Percentiles rank a stretch among this genome's conserved stretches.
Evolutionary conservation across 352 stramenopile genomes (phyloP).

Genomic region (Phytopythium montanum): DNA sequence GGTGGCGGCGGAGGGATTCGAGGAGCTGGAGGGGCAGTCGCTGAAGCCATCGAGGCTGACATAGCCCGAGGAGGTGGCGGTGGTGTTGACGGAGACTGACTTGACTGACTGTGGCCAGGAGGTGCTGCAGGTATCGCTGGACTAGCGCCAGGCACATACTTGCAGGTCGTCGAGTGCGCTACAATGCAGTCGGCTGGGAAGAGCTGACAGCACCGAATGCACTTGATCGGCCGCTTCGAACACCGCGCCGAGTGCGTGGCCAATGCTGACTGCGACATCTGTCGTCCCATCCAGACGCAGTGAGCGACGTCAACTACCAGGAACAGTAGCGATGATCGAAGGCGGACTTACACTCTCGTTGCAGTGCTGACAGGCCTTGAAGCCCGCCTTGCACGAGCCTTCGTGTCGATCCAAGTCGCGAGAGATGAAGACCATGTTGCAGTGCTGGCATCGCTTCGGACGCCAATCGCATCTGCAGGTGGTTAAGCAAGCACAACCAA

Average conservation of each 20-base stretch:
- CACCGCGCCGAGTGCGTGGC: slow-evolving; percentile 50
- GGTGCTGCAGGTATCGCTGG: background rate
- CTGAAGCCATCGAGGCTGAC: background rate
- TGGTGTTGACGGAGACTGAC: background rate
- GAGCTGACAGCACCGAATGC: slow-evolving; percentile 74
- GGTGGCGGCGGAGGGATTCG: slow-evolving; percentile 46
- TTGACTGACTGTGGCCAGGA: background rate
- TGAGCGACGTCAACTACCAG: too few relatives aligned
- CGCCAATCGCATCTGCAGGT: slow-evolving; percentile 66
- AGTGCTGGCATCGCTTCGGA: slow-evolving; percentile 72
- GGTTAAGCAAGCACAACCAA: background rate
- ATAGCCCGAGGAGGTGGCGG: background rate
- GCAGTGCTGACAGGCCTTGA: slow-evolving; percentile 65
- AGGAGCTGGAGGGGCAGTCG: background rate
- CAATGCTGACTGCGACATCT: slow-evolving; percentile 55
- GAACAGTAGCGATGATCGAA: background rate
- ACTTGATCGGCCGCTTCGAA: slow-evolving; percentile 77
- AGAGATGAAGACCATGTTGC: slow-evolving; percentile 81
- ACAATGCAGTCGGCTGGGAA: slow-evolving; percentile 75
- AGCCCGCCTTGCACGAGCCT: slow-evolving; percentile 57
- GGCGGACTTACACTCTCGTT: slow-evolving; percentile 40
- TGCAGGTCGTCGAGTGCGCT: slow-evolving; percentile 68
- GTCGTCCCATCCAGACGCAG: background rate
- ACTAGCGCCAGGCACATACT: slow-evolving; percentile 28
- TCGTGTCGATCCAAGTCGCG: slow-evolving; percentile 62